phyloP scores from a whole-genome alignment of 2,329 filamentous ascomycete genomes.

The Akanthomyces uredinophilus region DNA sequence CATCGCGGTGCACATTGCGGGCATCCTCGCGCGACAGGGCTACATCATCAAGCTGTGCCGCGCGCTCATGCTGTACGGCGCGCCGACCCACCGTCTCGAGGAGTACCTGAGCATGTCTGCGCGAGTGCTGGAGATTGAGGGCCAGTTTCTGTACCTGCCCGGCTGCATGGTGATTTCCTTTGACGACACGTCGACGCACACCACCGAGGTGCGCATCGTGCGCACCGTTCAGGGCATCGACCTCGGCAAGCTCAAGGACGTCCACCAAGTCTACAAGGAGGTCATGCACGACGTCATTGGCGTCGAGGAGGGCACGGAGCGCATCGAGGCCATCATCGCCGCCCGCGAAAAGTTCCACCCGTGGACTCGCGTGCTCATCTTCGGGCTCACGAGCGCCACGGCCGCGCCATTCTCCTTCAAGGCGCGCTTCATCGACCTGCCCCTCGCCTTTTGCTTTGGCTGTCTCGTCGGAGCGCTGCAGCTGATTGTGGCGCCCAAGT shows the following conservation, averaged over 20 bases:
- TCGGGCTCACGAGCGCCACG: slow-evolving; percentile 65
- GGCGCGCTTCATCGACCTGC: slow-evolving; percentile 66
- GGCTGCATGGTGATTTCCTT: slow-evolving; percentile 93
- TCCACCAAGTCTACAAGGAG: slow-evolving; percentile 59
- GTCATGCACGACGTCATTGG: slow-evolving; percentile 56
- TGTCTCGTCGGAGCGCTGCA: slow-evolving; percentile 66
- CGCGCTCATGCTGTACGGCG: slow-evolving; percentile 81
- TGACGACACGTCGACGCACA: slow-evolving; percentile 62
- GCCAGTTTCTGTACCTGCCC: slow-evolving; percentile 83
- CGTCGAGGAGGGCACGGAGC: slow-evolving; percentile 51
- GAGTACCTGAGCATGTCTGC: slow-evolving; percentile 86
- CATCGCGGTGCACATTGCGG: slow-evolving; percentile 50
- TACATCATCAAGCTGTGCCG: slow-evolving; percentile 81
- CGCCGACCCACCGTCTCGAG: slow-evolving; percentile 83
- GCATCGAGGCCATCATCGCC: slow-evolving; percentile 50
- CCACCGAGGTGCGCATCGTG: slow-evolving; percentile 62
- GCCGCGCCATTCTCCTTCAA: slow-evolving; percentile 73
- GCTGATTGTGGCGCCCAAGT: slow-evolving; percentile 62
- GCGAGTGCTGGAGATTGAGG: slow-evolving; percentile 76
- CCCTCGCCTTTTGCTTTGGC: slow-evolving; percentile 65
- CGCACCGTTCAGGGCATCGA: slow-evolving; percentile 53
- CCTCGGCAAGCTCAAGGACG: slow-evolving; percentile 56
- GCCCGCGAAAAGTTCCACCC: slow-evolving; percentile 49
- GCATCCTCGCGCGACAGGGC: slow-evolving; percentile 70
- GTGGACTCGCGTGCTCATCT: slow-evolving; percentile 55